phyloP scores from a whole-genome alignment of 352 stramenopile species.

The Phytophthora niederhauseri region DNA sequence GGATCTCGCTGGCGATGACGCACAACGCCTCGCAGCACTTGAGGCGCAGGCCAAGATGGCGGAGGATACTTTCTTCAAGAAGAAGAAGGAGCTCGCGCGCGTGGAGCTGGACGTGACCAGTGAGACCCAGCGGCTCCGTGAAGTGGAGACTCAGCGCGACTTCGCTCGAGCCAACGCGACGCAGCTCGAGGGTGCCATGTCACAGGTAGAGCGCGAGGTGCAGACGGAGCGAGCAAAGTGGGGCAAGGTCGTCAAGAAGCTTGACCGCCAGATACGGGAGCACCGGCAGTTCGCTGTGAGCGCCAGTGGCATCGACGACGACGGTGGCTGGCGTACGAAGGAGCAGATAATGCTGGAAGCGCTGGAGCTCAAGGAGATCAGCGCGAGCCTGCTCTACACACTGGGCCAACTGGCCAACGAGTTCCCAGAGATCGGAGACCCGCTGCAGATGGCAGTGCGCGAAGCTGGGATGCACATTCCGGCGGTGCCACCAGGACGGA shows the following conservation, averaged over 20 bases:
- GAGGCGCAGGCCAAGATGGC: slow-evolving; percentile 89
- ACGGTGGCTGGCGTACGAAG: slow-evolving; percentile 52
- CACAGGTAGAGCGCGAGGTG: slow-evolving; percentile 80
- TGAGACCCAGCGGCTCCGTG: slow-evolving; percentile 64
- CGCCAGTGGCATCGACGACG: slow-evolving; percentile 21
- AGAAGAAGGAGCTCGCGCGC: slow-evolving; percentile 95
- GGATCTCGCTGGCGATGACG: slow-evolving; percentile 87
- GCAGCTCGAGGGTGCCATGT: slow-evolving; percentile 61
- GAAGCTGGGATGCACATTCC: slow-evolving; percentile 84
- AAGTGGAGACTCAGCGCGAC: slow-evolving; percentile 72
- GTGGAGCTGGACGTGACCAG: slow-evolving; percentile 87
- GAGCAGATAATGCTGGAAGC: slow-evolving; percentile 88
- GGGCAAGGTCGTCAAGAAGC: slow-evolving; percentile 73
- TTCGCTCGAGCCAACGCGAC: slow-evolving; percentile 67
- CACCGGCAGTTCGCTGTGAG: slow-evolving; percentile 50
- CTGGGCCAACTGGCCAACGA: slow-evolving; percentile 93
- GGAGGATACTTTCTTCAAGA: slow-evolving; percentile 91
- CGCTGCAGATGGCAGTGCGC: slow-evolving; percentile 71
- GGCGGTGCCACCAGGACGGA: slow-evolving; percentile 67
- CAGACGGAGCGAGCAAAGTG: slow-evolving; percentile 68
- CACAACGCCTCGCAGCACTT: slow-evolving; percentile 84
- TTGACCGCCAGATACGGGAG: slow-evolving; percentile 69
- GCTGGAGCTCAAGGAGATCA: slow-evolving; percentile 83
- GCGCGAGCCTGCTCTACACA: slow-evolving; percentile 89
- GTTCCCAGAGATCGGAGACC: slow-evolving; percentile 93